Percentiles rank a stretch among this genome's conserved stretches.
Conservation (phyloP, 2,329 filamentous ascomycete genomes). For the Ceratocystis huliohia region DNA sequence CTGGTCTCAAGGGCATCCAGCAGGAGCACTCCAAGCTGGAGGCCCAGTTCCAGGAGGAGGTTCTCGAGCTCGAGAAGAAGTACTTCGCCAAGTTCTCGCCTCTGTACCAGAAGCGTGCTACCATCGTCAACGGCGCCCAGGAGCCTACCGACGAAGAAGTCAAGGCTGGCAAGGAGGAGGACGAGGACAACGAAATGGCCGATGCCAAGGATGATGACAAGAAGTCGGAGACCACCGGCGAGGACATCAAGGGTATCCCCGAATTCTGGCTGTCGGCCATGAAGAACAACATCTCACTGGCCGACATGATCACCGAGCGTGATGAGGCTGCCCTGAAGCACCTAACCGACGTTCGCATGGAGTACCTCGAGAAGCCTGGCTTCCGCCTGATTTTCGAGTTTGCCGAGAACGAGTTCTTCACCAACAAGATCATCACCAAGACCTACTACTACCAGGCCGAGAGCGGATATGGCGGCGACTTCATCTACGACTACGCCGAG, state of each 20-base stretch:
- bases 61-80: slow-evolving; percentile 96
- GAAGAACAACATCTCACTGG: slow-evolving; percentile 97
- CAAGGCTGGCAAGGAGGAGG: slow-evolving; percentile 68
- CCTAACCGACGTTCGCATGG: slow-evolving; percentile 90
- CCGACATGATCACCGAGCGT: slow-evolving; percentile 96
- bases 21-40: slow-evolving; percentile 98
- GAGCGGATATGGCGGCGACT: slow-evolving; percentile 95
- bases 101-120: slow-evolving; percentile 85
- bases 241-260: slow-evolving; percentile 64
- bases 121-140: slow-evolving; percentile 74
- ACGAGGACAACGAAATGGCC: slow-evolving; percentile 53
- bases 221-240: slow-evolving; percentile 36
- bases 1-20: slow-evolving; percentile 93
- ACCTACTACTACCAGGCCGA: slow-evolving; percentile 99
- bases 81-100: slow-evolving; percentile 98
- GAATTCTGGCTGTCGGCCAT: slow-evolving; percentile 99
- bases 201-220: slow-evolving; percentile 46
- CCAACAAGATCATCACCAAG: slow-evolving; percentile 93
- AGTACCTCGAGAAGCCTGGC: slow-evolving; percentile 94
- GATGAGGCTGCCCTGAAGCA: slow-evolving; percentile 89
- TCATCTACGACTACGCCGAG: slow-evolving; percentile 98
- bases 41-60: slow-evolving; percentile 96
- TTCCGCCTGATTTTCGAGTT: slow-evolving; percentile 99
- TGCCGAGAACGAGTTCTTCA: slow-evolving; percentile 87
- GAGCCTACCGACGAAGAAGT: slow-evolving; percentile 86